These are phyloP conservation scores for Chaetomiaceae sp. DNA, from an alignment of 2,329 filamentous ascomycete species.

Conservation along the genomic window DNA sequence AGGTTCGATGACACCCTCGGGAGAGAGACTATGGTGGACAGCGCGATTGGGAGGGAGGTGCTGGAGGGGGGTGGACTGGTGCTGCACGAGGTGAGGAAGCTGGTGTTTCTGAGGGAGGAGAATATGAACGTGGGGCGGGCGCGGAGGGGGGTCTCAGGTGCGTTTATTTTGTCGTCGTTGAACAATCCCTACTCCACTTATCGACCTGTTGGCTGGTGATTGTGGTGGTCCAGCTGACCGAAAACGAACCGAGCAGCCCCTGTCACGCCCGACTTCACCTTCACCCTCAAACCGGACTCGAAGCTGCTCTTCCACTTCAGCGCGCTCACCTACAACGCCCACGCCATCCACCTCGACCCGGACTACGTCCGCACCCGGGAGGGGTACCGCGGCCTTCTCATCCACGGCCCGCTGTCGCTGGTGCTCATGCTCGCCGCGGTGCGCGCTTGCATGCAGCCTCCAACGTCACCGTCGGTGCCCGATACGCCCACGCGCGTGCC, in stretches of 20 bases:
- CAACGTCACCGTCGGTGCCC: conserved; percentile 8
- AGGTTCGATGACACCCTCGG: background rate
- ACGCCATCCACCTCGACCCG: conserved; percentile 79
- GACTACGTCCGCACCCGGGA: conserved; percentile 64
- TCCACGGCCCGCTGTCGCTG: conserved; percentile 80
- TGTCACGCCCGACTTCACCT: conserved; percentile 31
- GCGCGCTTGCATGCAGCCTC: conserved; percentile 37
- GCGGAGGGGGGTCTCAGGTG: conserved; percentile 15
- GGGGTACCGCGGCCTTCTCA: conserved; percentile 66
- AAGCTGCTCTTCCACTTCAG: conserved; percentile 83
- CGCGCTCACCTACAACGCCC: conserved; percentile 86
- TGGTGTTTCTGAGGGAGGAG: conserved; percentile 47
- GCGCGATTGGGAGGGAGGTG: conserved; percentile 16
- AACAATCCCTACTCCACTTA: too few relatives aligned
- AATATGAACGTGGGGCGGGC: conserved; percentile 11
- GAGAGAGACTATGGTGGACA: conserved; percentile 42
- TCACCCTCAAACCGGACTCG: conserved; percentile 59
- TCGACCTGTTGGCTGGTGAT: too few relatives aligned
- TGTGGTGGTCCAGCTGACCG: conserved; percentile 9
- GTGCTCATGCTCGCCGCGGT: conserved; percentile 69
- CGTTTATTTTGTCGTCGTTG: background rate
- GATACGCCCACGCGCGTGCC: background rate
- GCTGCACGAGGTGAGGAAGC: conserved; percentile 42
- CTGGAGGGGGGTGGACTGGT: conserved; percentile 19
- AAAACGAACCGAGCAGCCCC: conserved; percentile 31